phyloP scores from a whole-genome alignment of 148 eudicot species.

The Bassia scoparia region DNA sequence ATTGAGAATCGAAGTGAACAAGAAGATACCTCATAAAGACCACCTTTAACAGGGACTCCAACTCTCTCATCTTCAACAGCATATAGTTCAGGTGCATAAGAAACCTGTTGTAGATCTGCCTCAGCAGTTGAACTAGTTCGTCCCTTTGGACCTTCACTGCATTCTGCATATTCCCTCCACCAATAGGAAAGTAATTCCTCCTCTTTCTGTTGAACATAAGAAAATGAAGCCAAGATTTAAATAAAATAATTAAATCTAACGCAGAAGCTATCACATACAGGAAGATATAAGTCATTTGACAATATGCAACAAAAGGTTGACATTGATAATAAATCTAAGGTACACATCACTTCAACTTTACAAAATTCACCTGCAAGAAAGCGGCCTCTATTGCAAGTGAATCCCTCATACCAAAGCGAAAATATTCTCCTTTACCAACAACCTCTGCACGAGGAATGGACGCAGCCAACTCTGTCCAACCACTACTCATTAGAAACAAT shows the following conservation, averaged over 20 bases:
- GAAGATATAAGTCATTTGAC: not conserved
- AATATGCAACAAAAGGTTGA: not conserved
- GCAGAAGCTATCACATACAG: conserved; percentile 1
- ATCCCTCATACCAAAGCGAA: conserved; percentile 96
- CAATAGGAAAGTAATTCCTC: conserved; percentile 86
- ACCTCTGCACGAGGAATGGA: conserved; percentile 73
- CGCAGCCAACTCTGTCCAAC: conserved; percentile 78
- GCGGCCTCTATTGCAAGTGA: conserved; percentile 97
- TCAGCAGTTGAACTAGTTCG: conserved; percentile 32
- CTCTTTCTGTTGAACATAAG: conserved; percentile 53
- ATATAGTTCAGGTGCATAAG: conserved; percentile 31
- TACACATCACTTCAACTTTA: not conserved
- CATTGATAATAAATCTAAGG: not conserved
- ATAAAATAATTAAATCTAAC: too few species aligned
- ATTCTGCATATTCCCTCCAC: conserved; percentile 99
- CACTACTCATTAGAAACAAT: conserved; percentile 21
- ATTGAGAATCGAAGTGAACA: not conserved
- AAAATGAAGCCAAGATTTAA: not conserved
- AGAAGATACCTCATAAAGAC: conserved; percentile 78
- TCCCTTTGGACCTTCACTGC: conserved; percentile 87
- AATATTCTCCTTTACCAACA: conserved; percentile 96
- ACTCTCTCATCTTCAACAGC: conserved; percentile 86
- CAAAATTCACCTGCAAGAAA: conserved; percentile 75
- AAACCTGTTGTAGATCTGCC: conserved; percentile 23
- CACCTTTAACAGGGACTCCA: conserved; percentile 99